phyloP scores from a whole-genome alignment of 2,329 filamentous ascomycete species.

The Seiridium unicorne region DNA sequence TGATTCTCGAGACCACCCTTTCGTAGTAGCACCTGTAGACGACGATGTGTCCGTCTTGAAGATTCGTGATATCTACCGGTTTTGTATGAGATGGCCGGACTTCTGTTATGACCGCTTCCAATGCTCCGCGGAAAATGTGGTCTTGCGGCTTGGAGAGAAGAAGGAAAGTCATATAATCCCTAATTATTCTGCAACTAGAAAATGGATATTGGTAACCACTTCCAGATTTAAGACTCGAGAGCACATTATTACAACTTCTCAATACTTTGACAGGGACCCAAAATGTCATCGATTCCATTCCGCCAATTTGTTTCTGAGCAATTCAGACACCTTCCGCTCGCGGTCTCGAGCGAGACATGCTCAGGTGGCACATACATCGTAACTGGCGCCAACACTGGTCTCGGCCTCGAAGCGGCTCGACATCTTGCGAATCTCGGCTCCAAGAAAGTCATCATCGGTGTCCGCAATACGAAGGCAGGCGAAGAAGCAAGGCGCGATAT shows the following conservation, averaged over 20 bases:
- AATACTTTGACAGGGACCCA: background rate
- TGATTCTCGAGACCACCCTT: too few relatives aligned
- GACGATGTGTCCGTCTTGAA: too few relatives aligned
- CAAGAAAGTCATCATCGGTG: background rate
- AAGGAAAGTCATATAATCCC: too few relatives aligned
- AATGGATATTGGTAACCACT: too few relatives aligned
- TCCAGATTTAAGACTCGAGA: background rate
- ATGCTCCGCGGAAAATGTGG: too few relatives aligned
- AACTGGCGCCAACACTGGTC: conserved; percentile 20
- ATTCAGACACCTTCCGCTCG: background rate
- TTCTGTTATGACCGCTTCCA: too few relatives aligned
- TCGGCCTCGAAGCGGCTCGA: conserved; percentile 10
- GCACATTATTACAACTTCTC: background rate
- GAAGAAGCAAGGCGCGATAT: background rate
- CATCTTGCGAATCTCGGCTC: background rate
- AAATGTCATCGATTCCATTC: background rate
- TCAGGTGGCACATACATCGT: conserved; percentile 13
- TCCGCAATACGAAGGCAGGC: background rate
- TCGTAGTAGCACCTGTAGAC: too few relatives aligned
- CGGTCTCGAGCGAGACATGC: background rate
- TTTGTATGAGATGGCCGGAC: too few relatives aligned
- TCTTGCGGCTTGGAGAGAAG: too few relatives aligned
- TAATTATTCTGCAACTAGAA: too few relatives aligned
- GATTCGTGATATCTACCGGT: too few relatives aligned
- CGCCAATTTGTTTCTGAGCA: background rate